A percentile compares a stretch with the other conserved stretches of the same genome.
These are phyloP conservation scores for Sphenostylis stenocarpa DNA, from an alignment of 306 rosid genomes.

Conservation along the genomic window DNA sequence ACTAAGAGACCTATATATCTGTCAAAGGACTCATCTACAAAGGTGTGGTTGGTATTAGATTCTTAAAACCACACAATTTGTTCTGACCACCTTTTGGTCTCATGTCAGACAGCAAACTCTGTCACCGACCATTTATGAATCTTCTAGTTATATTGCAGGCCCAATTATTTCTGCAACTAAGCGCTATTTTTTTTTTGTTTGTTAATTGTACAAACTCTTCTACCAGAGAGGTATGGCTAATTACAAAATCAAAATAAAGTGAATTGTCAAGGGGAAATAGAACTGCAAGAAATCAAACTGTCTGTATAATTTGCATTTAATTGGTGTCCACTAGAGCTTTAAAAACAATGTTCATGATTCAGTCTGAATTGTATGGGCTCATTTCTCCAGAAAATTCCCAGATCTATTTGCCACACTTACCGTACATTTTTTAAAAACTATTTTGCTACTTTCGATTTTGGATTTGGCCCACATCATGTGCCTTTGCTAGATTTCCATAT, in stretches of 20 bases:
- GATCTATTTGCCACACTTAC: constrained; percentile 32
- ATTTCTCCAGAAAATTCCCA: constrained; percentile 34
- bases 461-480: constrained; percentile 59
- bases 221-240: not conserved
- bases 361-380: constrained; percentile 33
- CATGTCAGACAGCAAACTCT: not conserved
- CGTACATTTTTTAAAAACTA: constrained; percentile 19
- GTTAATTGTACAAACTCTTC: not conserved
- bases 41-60: constrained; percentile 1
- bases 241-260: constrained; percentile 23
- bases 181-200: constrained; percentile 9
- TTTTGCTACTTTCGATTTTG: constrained; percentile 11
- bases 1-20: not conserved
- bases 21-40: constrained; percentile 3
- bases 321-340: not conserved
- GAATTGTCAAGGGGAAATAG: not conserved
- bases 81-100: constrained; percentile 17
- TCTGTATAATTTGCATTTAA: not conserved
- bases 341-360: constrained; percentile 19
- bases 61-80: not conserved
- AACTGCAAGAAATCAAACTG: not conserved
- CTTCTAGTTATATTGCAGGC: not conserved
- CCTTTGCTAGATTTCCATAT: constrained; percentile 38
- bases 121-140: not conserved
- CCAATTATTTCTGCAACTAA: not conserved